phyloP scores from a whole-genome alignment of 441 rosid species.

The Populus hybrid region DNA sequence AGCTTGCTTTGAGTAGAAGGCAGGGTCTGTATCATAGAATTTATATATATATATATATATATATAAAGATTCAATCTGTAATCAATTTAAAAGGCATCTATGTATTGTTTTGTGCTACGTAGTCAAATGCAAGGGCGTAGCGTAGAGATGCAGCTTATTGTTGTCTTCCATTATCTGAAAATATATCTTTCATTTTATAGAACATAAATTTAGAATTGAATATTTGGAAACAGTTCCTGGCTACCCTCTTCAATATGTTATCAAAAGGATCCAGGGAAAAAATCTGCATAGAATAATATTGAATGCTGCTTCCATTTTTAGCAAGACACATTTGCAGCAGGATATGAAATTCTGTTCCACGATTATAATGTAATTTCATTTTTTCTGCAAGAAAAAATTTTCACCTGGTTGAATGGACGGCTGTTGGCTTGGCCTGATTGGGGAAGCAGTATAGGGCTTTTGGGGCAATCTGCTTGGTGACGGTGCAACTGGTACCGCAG shows the following conservation, averaged over 20 bases:
- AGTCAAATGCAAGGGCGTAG: not conserved
- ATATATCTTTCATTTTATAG: not conserved
- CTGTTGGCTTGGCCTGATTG: not conserved
- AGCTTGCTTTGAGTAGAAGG: constrained; percentile 23
- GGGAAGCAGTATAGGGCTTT: not conserved
- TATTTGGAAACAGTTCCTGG: not conserved
- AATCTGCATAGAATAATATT: not conserved
- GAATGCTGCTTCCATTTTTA: not conserved
- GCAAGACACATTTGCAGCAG: not conserved
- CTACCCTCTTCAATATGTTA: not conserved
- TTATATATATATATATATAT: not conserved
- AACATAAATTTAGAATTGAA: not conserved
- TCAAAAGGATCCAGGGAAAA: too few relatives aligned
- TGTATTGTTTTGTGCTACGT: not conserved
- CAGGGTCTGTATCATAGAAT: constrained; percentile 28
- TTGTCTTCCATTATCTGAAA: not conserved
- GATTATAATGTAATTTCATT: not conserved
- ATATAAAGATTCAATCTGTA: not conserved
- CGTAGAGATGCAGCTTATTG: not conserved
- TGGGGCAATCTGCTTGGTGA: not conserved
- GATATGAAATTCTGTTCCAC: not conserved
- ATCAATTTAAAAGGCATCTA: constrained; percentile 9
- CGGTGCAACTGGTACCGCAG: not conserved
- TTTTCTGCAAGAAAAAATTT: too few relatives aligned
- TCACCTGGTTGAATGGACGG: constrained; percentile 1